phyloP scores from a whole-genome alignment of 345 rosid genomes.

The Psidium guajava region DNA sequence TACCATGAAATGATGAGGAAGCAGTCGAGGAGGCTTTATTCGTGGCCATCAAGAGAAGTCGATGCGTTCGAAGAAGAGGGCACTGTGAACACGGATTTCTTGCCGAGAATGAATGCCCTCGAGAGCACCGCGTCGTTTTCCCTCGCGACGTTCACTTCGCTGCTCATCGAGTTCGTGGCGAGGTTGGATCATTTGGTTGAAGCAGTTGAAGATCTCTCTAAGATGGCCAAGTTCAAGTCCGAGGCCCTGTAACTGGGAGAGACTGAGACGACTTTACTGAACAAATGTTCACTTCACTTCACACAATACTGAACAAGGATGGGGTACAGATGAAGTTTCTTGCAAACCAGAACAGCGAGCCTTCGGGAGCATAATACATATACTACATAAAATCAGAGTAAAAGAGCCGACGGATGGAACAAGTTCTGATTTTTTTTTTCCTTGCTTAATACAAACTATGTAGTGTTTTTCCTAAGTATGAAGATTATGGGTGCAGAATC shows the following conservation, averaged over 20 bases:
- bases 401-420: neutral
- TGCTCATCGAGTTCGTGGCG: conserved; percentile 54
- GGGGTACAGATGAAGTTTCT: neutral
- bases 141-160: conserved; percentile 43
- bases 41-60: conserved; percentile 54
- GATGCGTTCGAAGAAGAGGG: conserved; percentile 48
- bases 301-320: neutral
- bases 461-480: neutral
- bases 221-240: conserved; percentile 39
- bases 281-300: neutral
- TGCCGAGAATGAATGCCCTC: conserved; percentile 38
- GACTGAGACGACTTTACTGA: neutral
- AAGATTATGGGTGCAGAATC: neutral
- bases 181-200: conserved; percentile 58
- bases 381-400: neutral
- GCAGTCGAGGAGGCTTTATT: conserved; percentile 37
- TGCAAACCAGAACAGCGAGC: neutral
- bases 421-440: neutral
- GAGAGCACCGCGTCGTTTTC: conserved; percentile 57
- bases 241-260: conserved; percentile 8
- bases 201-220: conserved; percentile 46
- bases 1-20: conserved; percentile 54
- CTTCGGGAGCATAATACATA: neutral
- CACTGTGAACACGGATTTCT: conserved; percentile 4
- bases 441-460: neutral